Conservation (phyloP, 495 filamentous ascomycete genomes). For the Daldinia loculata region DNA sequence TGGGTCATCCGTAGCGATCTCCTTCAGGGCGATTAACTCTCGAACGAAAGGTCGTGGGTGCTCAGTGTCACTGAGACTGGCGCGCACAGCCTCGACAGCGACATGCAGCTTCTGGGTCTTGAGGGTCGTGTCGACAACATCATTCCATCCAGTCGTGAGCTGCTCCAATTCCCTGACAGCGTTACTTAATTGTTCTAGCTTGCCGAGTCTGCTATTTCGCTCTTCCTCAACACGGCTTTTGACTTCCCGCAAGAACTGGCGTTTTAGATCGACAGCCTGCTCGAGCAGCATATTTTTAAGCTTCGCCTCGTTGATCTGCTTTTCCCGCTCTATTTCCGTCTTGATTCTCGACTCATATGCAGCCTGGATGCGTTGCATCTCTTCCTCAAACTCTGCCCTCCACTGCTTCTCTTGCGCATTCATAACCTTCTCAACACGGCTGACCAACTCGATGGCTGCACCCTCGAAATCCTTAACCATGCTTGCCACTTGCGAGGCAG, state of each 20-base stretch:
- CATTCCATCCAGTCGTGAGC: conserved; percentile 83
- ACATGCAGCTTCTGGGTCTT: conserved; percentile 95
- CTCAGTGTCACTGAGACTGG: conserved; percentile 75
- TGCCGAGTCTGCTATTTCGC: conserved; percentile 84
- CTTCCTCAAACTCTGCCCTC: conserved; percentile 87
- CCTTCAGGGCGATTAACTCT: conserved; percentile 93
- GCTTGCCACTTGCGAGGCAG: conserved; percentile 76
- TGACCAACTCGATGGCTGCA: conserved; percentile 74
- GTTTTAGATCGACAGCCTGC: conserved; percentile 87
- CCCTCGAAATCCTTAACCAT: conserved; percentile 65
- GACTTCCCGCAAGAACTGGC: conserved; percentile 79
- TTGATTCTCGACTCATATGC: conserved; percentile 82
- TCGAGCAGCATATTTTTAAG: conserved; percentile 86
- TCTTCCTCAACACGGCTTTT: conserved; percentile 86
- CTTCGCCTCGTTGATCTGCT: conserved; percentile 79
- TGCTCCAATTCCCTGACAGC: conserved; percentile 82
- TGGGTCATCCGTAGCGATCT: conserved; percentile 80
- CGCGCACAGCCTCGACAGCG: conserved; percentile 90
- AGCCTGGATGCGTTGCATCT: conserved; percentile 77
- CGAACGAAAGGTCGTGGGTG: conserved; percentile 84
- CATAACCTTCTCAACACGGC: conserved; percentile 78
- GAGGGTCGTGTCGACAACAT: conserved; percentile 86
- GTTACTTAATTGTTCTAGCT: conserved; percentile 78
- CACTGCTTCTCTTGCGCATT: conserved; percentile 76
- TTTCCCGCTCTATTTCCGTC: conserved; percentile 75